Base-by-base conservation (phyloP, 2,329 filamentous ascomycete genomes). In the Xylaria sp. region DNA sequence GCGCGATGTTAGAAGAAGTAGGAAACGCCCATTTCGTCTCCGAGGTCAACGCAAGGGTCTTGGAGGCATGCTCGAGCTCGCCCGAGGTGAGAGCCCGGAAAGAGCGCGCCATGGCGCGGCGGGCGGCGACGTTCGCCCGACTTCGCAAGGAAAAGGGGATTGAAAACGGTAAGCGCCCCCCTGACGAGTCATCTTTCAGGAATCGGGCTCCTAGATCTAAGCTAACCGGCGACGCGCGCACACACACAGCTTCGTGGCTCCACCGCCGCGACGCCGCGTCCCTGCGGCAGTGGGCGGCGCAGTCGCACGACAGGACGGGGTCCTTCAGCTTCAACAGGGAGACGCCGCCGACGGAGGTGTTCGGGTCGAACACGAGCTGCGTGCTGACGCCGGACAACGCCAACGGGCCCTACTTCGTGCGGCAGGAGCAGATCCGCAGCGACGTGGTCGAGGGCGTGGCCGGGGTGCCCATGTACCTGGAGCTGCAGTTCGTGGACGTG, bases 401-500 rank as follows among this genome's bases (percentile, higher is more conserved):
- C 8, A 72, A 74, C 42, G 75, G 76, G 1, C 76, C 75, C 0
- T 78, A 77, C 66, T 77, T 75, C 56, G 74, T 77, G 38, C 70
- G 67, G 49, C 75, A 75, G 38, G 75, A 77, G 55, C 65, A 72
- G 5, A 69, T 76, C 49, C 73, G 75, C 8, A 64, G 70, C 43
- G 66, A 78, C 47, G 63, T 78, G 19, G 69, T 65, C 26, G 76
- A 78, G 51, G 69, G 66, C 4, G 44, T 64, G 7, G 65, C 69
- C 0, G 76, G 76, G n/a, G 66, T 78, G 8, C 73, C 75, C 6
- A 46, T 76, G 44, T 70, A 72, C 57, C 61, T 79, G 9, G 76
- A 78, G 53, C 57, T 78, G 9, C 74, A 77, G 40, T 76, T 77
- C 60, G 71, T 79, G 48, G 75, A 79, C 56, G 70, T 78, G 50